These are phyloP conservation scores for Leccinum proliferum DNA, from an alignment of 1,284 basidiomycete species.

Conservation along the genomic window DNA sequence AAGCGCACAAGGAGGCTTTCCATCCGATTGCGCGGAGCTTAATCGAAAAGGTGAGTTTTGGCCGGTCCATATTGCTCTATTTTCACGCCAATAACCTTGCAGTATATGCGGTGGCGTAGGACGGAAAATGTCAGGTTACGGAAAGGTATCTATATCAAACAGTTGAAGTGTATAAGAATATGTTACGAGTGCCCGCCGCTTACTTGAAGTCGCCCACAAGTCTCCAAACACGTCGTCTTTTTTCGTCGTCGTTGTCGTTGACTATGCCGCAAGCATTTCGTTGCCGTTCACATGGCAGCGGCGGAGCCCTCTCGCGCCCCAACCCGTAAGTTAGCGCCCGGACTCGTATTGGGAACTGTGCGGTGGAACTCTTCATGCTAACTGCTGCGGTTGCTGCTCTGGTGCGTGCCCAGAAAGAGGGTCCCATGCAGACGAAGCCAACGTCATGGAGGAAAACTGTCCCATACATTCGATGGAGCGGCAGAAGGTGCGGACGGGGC, in stretches of 20 bases:
- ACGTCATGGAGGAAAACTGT: constrained; percentile 5
- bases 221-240: constrained; percentile 79
- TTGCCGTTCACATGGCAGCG: constrained; percentile 1
- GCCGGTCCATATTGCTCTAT: not conserved
- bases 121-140: constrained; percentile 34
- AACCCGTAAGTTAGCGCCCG: constrained; percentile 40
- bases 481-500: constrained; percentile 18
- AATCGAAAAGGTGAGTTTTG: constrained; percentile 54
- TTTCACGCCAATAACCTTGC: not conserved
- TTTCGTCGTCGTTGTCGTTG: constrained; percentile 35
- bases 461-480: not conserved
- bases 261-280: constrained; percentile 27
- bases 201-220: constrained; percentile 76
- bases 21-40: constrained; percentile 54
- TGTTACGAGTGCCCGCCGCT: not conserved
- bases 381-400: constrained; percentile 22
- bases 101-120: not conserved
- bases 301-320: constrained; percentile 8
- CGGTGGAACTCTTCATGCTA: constrained; percentile 53
- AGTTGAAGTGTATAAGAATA: not conserved
- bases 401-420: not conserved
- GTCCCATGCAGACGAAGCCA: constrained; percentile 18
- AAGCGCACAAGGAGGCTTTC: too few species aligned
- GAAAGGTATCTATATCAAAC: not conserved
- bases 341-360: constrained; percentile 22